Evolutionary conservation across 2,329 filamentous ascomycete species (phyloP), one percentile per base, ranked within the genome.

Genomic region (Nigrograna mackinnonii): DNA sequence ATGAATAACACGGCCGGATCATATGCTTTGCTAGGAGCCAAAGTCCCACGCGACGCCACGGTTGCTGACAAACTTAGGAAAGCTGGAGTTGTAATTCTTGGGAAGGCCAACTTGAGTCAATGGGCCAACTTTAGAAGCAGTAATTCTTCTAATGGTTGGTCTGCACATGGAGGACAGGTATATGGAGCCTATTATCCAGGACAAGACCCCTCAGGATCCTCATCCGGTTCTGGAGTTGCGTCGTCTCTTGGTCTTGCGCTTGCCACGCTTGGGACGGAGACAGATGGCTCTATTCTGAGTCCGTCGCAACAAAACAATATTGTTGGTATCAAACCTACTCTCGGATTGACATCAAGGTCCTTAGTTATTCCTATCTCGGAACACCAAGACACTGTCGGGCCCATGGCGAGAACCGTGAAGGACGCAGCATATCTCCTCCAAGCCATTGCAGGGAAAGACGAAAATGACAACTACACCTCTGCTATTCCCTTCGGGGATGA

Each of bases 1-100:
- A 83, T 86, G 80, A 77, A 82, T 55, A 86, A 80, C 48, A 83
- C 79, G 1, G 72, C 83, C 3, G 85, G 85, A 3, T 88, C 84
- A 0, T 85, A 77, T 47, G 78, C 82, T 1, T 71, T 89, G 0
- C 55, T 83, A 0, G 82, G 83, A 0, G 77, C 83, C 6, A 79
- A 74, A 49, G 74, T 82, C 0, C 72, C 76, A 6, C 60, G 68
- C 17, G 85, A 87, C 52, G 76, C 79, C 9, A 82, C 80, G 0
- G 68, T 87, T 2, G 82, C 76, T 3, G 67, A 71, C 11, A 85
- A 83, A 55, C 72, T 88, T 4, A 74, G 83, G 40, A 68, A 77
- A 41, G 79, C 80, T 2, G 84, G 84, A 2, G 80, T 76, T 2
- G 72, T 88, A 31, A 79, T 88, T 31, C 71, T 89, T 0, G 86